Percentiles rank a stretch among this genome's conserved stretches.
Conservation (phyloP, 352 stramenopile genomes). For the Globisporangium uncinulatum region DNA sequence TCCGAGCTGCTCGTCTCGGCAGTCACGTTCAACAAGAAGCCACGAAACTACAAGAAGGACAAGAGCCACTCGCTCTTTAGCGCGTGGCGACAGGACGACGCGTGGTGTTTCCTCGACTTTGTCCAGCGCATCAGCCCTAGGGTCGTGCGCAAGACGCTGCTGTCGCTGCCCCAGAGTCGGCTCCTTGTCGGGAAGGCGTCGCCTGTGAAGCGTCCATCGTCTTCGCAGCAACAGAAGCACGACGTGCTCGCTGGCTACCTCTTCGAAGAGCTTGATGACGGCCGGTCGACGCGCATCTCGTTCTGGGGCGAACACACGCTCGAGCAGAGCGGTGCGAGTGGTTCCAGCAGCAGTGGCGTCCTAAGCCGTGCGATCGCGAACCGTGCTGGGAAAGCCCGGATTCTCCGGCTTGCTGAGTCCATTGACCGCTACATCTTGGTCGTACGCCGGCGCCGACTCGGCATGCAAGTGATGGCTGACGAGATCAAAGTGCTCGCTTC, state of each 20-base stretch:
- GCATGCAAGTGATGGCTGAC: constrained; percentile 10
- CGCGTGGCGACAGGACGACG: not conserved
- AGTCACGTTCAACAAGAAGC: constrained; percentile 3
- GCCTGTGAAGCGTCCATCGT: not conserved
- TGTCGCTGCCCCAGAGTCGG: not conserved
- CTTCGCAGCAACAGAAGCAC: not conserved
- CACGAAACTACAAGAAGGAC: not conserved
- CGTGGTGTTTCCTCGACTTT: constrained; percentile 14
- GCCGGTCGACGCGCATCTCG: constrained; percentile 26
- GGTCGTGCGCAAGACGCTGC: constrained; percentile 9
- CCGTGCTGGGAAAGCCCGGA: not conserved
- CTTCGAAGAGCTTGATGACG: constrained; percentile 32
- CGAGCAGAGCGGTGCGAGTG: not conserved
- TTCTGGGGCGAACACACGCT: constrained; percentile 32
- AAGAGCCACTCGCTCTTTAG: constrained; percentile 1
- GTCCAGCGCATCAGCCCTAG: constrained; percentile 9
- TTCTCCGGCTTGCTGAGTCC: constrained; percentile 1
- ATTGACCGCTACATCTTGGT: constrained; percentile 7
- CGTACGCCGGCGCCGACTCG: constrained; percentile 7
- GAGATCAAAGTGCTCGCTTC: constrained; percentile 7
- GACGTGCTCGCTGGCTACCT: constrained; percentile 22
- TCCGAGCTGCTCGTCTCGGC: constrained; percentile 8
- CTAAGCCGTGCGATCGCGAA: not conserved
- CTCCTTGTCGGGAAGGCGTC: not conserved
- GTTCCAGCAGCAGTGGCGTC: not conserved